Base-by-base conservation (phyloP, 176 grass and related monocot genomes). In the Zizania latifolia region DNA sequence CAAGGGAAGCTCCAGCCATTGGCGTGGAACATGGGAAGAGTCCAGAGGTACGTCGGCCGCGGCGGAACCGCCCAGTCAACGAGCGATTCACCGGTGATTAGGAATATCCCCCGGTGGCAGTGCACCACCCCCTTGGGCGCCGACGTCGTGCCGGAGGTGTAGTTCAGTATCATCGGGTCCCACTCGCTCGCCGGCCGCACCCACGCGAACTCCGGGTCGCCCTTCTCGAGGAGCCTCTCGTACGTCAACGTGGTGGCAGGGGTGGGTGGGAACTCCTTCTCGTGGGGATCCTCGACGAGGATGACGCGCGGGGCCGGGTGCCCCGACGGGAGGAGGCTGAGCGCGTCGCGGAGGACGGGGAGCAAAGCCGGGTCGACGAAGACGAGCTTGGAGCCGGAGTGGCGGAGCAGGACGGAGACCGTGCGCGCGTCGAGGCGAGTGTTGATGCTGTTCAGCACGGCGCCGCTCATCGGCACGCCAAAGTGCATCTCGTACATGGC, bases 401-500 rank as follows among this genome's bases (percentile, higher is more conserved):
- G 93, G 35, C 71, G 85, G 43, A 97, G 90, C 61, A 91, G 83
- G 69, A 93, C 75, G 58, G 90, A 61, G 10, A 97, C 78, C 2
- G 85, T 93, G 80, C 86, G 93, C 36, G 93, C 80, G 78, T 97
- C 88, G 22, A 97, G 93, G 44, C 88, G 90, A 54, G 80, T 88
- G 83, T 97, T 97, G 85, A 97, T 89, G 82, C 35, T 85, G 80
- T 97, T 93, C n/a, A 97, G 87, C 66, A 97, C 59, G 16, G 94
- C 94, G 72, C 94, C 94, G 70, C 90, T 93, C 94, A 97, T 97
- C 17, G 94, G 88, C 73, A 97, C 88, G 8, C 90, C 88, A 58
- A 97, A 97, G 27, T 97, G 90, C 90, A 74, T 70, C 83, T 97
- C 94, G 77, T 97, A 97, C 93, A 93, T 91, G 10, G 93, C 93